These are phyloP conservation scores for Pseudozyma tsukubaensis DNA, from an alignment of 1,284 basidiomycete species.

Conservation along the genomic window DNA sequence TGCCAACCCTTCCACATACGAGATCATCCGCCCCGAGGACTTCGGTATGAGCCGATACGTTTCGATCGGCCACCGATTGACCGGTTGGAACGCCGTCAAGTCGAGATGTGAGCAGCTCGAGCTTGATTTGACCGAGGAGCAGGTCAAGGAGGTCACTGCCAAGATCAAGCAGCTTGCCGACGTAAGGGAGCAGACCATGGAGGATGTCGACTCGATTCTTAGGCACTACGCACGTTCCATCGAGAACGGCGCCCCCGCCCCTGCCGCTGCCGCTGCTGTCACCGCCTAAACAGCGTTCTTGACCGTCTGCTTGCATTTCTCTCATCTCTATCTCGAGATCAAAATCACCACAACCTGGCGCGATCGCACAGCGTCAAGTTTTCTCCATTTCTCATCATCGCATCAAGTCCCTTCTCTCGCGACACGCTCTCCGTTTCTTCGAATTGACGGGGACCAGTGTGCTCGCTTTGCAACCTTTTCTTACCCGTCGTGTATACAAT, in stretches of 20 bases:
- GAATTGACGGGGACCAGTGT: too few relatives aligned
- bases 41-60: conserved; percentile 98
- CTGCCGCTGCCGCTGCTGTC: too few relatives aligned
- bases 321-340: background rate
- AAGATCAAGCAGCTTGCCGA: conserved; percentile 99
- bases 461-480: background rate
- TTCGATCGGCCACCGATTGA: conserved; percentile 96
- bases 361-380: too few relatives aligned
- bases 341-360: conserved; percentile 1
- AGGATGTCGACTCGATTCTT: conserved; percentile 96
- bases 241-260: conserved; percentile 52
- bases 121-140: conserved; percentile 83
- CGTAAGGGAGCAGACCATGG: conserved; percentile 97
- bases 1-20: conserved; percentile 97
- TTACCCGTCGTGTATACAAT: too few relatives aligned
- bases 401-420: too few relatives aligned
- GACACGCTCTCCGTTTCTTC: too few relatives aligned
- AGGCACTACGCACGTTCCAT: conserved; percentile 74
- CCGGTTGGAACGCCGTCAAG: conserved; percentile 99
- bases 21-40: conserved; percentile 76
- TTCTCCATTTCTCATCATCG: conserved; percentile 1
- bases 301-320: background rate
- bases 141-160: conserved; percentile 92
- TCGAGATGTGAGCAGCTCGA: conserved; percentile 97
- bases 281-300: conserved; percentile 10